A percentile compares a stretch with the other conserved stretches of the same genome.
Evolutionary conservation across 2,329 filamentous ascomycete species (phyloP).

Genomic region (Cordyceps fumosorosea): DNA sequence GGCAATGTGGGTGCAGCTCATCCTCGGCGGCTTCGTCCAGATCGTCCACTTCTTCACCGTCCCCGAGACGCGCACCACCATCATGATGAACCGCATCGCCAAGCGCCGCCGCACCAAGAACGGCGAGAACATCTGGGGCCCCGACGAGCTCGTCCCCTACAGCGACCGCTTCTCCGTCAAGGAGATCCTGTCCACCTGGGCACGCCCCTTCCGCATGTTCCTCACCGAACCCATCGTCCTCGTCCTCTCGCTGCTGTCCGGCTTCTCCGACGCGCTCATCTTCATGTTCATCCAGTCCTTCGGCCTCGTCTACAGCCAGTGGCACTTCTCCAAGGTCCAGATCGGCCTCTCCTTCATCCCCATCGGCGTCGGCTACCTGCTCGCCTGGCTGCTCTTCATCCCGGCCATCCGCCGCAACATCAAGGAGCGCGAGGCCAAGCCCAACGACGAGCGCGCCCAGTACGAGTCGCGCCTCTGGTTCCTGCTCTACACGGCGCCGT

Average conservation of each 20-base stretch:
- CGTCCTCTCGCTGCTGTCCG: constrained; percentile 61
- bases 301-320: constrained; percentile 59
- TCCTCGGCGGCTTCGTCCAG: constrained; percentile 66
- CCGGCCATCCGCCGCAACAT: constrained; percentile 50
- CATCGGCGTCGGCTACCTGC: constrained; percentile 58
- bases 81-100: constrained; percentile 73
- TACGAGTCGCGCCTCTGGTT: constrained; percentile 63
- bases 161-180: constrained; percentile 49
- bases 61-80: constrained; percentile 69
- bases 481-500: constrained; percentile 55
- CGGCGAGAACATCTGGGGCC: constrained; percentile 60
- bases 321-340: constrained; percentile 51
- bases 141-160: constrained; percentile 62
- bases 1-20: constrained; percentile 81
- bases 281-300: constrained; percentile 75
- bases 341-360: constrained; percentile 58
- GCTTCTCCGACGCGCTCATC: constrained; percentile 68
- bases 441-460: constrained; percentile 52
- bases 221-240: constrained; percentile 68
- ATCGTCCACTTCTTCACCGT: constrained; percentile 61
- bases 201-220: constrained; percentile 66
- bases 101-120: constrained; percentile 61
- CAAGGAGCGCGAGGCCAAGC: constrained; percentile 42
- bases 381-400: constrained; percentile 55
- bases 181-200: constrained; percentile 52